Conservation (phyloP, 441 rosid species). For the Pelargonium citronellum region DNA sequence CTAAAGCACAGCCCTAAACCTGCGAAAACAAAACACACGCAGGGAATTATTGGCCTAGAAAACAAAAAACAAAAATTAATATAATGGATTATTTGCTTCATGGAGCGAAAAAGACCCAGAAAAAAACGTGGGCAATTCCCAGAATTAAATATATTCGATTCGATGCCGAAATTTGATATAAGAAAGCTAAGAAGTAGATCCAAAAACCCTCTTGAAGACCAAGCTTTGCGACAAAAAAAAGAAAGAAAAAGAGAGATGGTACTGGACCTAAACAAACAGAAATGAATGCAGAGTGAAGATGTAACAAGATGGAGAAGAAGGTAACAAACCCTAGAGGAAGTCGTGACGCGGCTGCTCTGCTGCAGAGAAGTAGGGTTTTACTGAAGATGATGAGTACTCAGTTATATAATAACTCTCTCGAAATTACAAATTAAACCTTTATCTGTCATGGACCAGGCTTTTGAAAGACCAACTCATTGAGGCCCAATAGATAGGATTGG, state of each 20-base stretch:
- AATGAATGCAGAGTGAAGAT: not conserved
- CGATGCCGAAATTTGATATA: too few relatives aligned
- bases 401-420: not conserved
- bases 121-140: not conserved
- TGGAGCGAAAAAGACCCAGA: not conserved
- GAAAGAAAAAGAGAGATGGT: not conserved
- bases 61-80: not conserved
- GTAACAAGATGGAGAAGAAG: not conserved
- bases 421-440: not conserved
- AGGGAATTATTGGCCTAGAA: not conserved
- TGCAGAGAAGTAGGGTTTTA: conserved; percentile 4
- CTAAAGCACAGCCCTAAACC: not conserved
- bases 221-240: not conserved
- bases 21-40: not conserved
- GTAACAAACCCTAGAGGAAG: not conserved
- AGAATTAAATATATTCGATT: not conserved
- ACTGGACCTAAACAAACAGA: not conserved
- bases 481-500: too few relatives aligned
- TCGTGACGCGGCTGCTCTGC: not conserved
- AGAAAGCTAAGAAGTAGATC: not conserved
- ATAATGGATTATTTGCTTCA: not conserved
- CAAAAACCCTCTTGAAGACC: not conserved
- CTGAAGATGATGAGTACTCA: not conserved
- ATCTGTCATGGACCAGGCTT: not conserved
- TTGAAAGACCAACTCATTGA: not conserved